Evolutionary conservation across 495 filamentous ascomycete genomes (phyloP), one percentile per base, ranked within the genome.

Genomic region (Tuber microsphaerosporum): DNA sequence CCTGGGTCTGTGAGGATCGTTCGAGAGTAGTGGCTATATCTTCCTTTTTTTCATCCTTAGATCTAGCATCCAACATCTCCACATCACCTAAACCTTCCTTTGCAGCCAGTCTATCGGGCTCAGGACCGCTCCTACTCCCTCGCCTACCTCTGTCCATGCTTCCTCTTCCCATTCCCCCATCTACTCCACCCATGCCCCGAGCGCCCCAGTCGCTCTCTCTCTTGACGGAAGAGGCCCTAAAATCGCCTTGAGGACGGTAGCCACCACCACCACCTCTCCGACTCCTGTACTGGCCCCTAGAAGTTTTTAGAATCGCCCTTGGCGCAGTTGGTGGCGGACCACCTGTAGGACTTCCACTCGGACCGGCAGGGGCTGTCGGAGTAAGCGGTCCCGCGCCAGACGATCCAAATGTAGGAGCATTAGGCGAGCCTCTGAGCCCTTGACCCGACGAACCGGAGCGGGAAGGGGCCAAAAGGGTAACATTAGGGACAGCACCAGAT

Each of bases 321-420:
- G 80, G 80, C 6, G 75, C 80, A 42, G 80, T 82, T 44, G 80
- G 80, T 9, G 80, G 80, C 34, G 74, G 75, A 17, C 76, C 76
- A 61, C 81, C 81, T 31, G 70, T 79, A 56, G 79, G 80, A n/a
- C 71, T 81, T 72, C 69, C 76, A 44, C 45, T 74, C 4, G 73
- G 70, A 51, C 76, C 31, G 31, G 77, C 74, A 44, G 76, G 76
- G 42, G 73, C 76, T 42, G 69, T 81, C 19, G 73, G 80, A 5
- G 79, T 70, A 71, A 74, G 80, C n/a, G 81, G 73, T 2, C 56
- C 31, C 42, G 79, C 71, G 39, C 46, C 71, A 26, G 74, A 34
- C 26, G 77, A 71, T 42, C 71, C 72, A 72, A 72, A 75, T 17
- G 73, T 72, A 73, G 80, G 45, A 68, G 74, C 70, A 51, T 44